phyloP scores from a whole-genome alignment of 2,329 filamentous ascomycete genomes.

The Cyphellophora attinorum region DNA sequence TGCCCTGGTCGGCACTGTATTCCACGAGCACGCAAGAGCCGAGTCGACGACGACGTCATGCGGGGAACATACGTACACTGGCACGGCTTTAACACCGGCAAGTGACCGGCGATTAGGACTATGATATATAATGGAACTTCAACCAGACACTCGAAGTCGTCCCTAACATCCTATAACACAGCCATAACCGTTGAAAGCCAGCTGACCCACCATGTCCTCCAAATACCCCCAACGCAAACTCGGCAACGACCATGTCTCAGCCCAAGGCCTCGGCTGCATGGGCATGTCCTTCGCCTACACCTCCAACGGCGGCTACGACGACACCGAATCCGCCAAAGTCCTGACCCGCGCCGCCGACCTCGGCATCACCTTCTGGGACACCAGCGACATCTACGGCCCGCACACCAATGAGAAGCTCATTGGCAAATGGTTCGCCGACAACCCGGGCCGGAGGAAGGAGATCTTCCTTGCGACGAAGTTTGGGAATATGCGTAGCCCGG shows the following conservation, averaged over 20 bases:
- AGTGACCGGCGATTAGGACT: no score
- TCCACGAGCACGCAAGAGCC: no score
- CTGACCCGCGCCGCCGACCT: constrained; percentile 7
- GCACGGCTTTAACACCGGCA: no score
- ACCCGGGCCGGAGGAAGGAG: constrained; percentile 30
- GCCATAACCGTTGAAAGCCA: no score
- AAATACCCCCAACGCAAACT: constrained; percentile 5
- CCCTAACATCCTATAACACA: no score
- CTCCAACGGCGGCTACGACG: constrained; percentile 2
- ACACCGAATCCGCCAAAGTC: constrained; percentile 1
- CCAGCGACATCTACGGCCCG: constrained; percentile 23
- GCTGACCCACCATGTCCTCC: constrained; percentile 3
- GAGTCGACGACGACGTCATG: no score
- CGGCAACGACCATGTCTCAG: constrained; percentile 6
- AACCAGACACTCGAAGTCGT: no score
- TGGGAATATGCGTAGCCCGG: constrained; percentile 18
- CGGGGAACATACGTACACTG: no score
- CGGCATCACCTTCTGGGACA: constrained; percentile 10
- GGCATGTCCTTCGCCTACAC: constrained; percentile 5
- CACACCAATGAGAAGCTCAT: constrained; percentile 37
- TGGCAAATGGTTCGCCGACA: constrained; percentile 39
- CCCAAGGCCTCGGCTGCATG: constrained; percentile 7
- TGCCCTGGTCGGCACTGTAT: no score
- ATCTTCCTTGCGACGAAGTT: constrained; percentile 48
- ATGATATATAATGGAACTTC: no score